Evolutionary conservation across 768 basidiomycete species (phyloP), one percentile per base, ranked within the genome.

Genomic region (Lactarius vividus): DNA sequence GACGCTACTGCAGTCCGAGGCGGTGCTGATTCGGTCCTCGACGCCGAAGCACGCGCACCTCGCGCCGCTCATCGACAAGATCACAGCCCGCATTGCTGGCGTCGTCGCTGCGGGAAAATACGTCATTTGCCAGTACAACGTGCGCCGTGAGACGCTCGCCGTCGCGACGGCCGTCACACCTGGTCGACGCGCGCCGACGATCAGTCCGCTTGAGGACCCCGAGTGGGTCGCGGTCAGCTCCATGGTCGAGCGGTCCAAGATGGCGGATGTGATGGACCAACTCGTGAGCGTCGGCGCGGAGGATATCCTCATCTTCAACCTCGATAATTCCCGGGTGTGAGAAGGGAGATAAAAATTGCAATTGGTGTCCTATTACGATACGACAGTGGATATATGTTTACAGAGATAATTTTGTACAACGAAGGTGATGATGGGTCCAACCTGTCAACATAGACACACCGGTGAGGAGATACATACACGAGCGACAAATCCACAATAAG

Each of bases 321-420:
- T 99, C 70, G 88, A 94, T 75, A 98, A 98, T 76, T 98, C 96
- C 80, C 85, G 95, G 76, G 96, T 98, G 35, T 93, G 79, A 49
- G 18, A 20, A 10, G 9, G 23, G 16, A 33, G 28, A 39, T 55
- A 16, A 60, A 29, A 59, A 23, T 67, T 59, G 37, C 37, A 61
- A 59, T 55, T 42, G 23, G 26, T 54, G 26, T 46, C 37, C 15
- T 46, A 28, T 39, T 37, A 65, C 46, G 55, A 20, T 57, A 61
- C 55, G 60, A 57, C 44, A 66, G 18, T 33, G n/a, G 60, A n/a
- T 44, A 29, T 29, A 55, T 57, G 18, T 46, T 4, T 46, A 58
- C 52, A 66, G 11, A 54, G n/a, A 59, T 49, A 54, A 59, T 28
- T 28, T 29, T 40, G 56, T 44, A 62, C 61, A 58, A 53, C 49